A percentile compares a stretch with the other conserved stretches of the same genome.
These are phyloP conservation scores for Carallia brachiata DNA, from an alignment of 345 rosid genomes.

Conservation along the genomic window DNA sequence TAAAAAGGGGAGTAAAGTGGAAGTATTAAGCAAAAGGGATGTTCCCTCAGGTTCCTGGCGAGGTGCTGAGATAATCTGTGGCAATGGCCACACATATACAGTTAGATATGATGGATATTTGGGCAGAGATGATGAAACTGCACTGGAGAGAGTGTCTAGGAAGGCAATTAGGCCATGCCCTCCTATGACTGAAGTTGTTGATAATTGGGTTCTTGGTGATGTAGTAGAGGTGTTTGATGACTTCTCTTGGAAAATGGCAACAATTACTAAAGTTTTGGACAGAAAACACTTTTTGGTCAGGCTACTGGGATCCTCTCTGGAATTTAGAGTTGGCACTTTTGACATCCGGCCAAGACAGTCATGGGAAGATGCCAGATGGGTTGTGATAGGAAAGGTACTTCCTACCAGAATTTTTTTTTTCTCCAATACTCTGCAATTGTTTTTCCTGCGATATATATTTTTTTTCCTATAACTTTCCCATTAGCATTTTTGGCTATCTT, in stretches of 20 bases:
- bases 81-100: constrained; percentile 58
- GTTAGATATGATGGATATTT: constrained; percentile 43
- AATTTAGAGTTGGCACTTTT: constrained; percentile 45
- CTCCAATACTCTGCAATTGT: too few species aligned
- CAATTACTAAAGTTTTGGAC: constrained; percentile 46
- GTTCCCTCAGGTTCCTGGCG: constrained; percentile 73
- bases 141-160: constrained; percentile 45
- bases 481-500: too few species aligned
- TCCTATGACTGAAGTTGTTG: constrained; percentile 32
- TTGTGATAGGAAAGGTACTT: constrained; percentile 43
- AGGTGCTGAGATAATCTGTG: constrained; percentile 61
- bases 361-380: constrained; percentile 68
- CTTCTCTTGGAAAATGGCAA: constrained; percentile 81
- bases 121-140: constrained; percentile 15
- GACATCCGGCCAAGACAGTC: constrained; percentile 62
- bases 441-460: not conserved
- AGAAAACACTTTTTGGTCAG: constrained; percentile 50
- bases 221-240: constrained; percentile 63
- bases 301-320: constrained; percentile 58
- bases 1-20: constrained; percentile 63
- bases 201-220: constrained; percentile 64
- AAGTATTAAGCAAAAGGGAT: constrained; percentile 56
- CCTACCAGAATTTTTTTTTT: not conserved
- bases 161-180: constrained; percentile 66
- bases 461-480: too few species aligned